Evolutionary conservation across 495 filamentous ascomycete genomes (phyloP), one percentile per base, ranked within the genome.

Genomic region (Talaromyces wortmannii): DNA sequence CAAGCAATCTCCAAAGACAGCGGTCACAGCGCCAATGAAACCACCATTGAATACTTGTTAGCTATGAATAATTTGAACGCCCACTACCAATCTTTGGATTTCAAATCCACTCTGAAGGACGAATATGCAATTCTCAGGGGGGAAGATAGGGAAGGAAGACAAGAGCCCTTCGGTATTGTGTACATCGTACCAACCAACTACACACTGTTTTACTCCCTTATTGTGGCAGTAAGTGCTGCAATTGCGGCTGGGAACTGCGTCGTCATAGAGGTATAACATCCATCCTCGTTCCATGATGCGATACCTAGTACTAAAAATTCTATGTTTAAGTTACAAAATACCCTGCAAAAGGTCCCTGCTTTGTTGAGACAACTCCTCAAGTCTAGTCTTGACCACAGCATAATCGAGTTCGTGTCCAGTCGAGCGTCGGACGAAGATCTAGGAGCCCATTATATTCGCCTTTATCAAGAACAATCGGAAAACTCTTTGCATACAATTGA

Each of bases 181-280:
- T 77, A 81, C 36, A 77, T 83, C 42, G 67, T 73, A 5, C 78
- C 78, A 0, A 61, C 64, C 1, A 60, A 56, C 18, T 73, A 82
- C 63, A 76, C 76, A 0, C 56, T 73, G 50, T 76, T 83, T 53
- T 82, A 68, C 48, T 78, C 73, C 0, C 54, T 78, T 1, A 61
- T 83, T 32, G 63, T 61, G 2, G 70, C 79, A 7, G 16, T 81
- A 50, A 66, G 70, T 36, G 74, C 79, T 0, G 79, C 78, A 2
- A 54, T 82, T 29, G 70, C 73, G 0, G 77, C 74, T 6, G 79
- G 80, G 0, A 81, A 80, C 55, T 79, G 78, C 57, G 66, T 80
- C 10, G 61, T 80, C 45, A 40, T 82, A 13, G 71, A 80, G 71
- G 78, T 80, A 40, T 33, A 59, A 56, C 33, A 50, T 33, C 36